Evolutionary conservation across 106 monocot species (phyloP), one percentile per base, ranked within the genome.

Genomic region (Phalaenopsis aphrodite): DNA sequence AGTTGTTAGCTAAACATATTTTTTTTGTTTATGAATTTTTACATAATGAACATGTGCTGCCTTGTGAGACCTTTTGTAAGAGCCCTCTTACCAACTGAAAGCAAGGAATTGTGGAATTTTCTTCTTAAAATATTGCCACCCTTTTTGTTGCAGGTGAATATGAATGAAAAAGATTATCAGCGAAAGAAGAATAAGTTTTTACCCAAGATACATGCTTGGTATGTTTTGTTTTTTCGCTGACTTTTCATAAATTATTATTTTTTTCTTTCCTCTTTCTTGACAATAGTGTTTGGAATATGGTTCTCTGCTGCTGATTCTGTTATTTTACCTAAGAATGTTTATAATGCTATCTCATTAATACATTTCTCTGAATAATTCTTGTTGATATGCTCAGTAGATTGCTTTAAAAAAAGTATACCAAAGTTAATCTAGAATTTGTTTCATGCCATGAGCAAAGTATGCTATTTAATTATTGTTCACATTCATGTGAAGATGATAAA

Each of bases 151-250:
- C 82, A 99, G 98, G 94, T 99, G 18, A 99, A 99, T 78, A 91
- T 99, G 98, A 99, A 92, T 87, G 98, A 99, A 83, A 99, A 84
- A 79, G 98, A 99, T 78, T 99, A 94, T 79, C 98, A 99, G 81
- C 86, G 98, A 68, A 99, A 94, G 83, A 99, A 99, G 87, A 99
- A 99, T 83, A 99, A 99, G 78, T 99, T 94, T 86, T 81, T 99
- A 49, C 94, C 92, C 2, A 99, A 99, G 83, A 94, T 99, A 83
- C 98, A 99, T 89, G 89, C 92, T 68, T 99, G 98, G 98, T 99
- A 89, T 72, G 80, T 49, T 68, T 78, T 61, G 47, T 47, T 16
- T 75, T 75, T 76, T 8, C 3, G 12, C 76, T 42, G 23, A 4
- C 21, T 24, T 18, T 0, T 49, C 2, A 21, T 76, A 48, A 42